These are phyloP conservation scores for Botrytis sinoallii DNA, from an alignment of 2,329 filamentous ascomycete species.

Conservation along the genomic window DNA sequence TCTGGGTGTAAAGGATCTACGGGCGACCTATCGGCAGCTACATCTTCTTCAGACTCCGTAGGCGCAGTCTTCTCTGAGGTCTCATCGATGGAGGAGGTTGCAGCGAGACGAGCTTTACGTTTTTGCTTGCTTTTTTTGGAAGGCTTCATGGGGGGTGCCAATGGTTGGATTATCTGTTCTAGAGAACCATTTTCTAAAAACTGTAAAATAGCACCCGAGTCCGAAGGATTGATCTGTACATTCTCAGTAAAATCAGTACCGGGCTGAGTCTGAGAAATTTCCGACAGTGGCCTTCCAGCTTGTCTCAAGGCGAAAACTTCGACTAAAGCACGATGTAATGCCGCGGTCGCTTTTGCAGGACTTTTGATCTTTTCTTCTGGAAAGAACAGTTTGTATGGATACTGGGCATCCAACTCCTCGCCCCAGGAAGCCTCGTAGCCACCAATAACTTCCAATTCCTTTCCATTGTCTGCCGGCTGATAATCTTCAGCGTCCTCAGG, in stretches of 20 bases:
- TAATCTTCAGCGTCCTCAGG: conserved; percentile 39
- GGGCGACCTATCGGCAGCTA: conserved; percentile 31
- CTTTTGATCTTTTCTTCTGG: conserved; percentile 39
- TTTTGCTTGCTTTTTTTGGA: conserved; percentile 15
- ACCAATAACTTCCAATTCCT: conserved; percentile 54
- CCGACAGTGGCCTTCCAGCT: conserved; percentile 39
- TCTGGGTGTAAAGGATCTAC: conserved; percentile 29
- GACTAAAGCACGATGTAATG: conserved; percentile 54
- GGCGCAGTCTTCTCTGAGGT: conserved; percentile 27
- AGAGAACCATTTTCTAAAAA: conserved; percentile 25
- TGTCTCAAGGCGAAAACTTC: conserved; percentile 51
- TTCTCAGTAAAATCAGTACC: conserved; percentile 27
- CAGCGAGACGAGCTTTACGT: conserved; percentile 7
- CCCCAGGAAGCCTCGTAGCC: conserved; percentile 44
- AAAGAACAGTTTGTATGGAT: conserved; percentile 44
- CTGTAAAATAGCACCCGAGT: conserved; percentile 26
- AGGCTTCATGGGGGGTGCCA: conserved; percentile 11
- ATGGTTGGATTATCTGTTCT: conserved; percentile 25
- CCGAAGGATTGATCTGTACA: conserved; percentile 32
- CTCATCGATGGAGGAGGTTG: conserved; percentile 23
- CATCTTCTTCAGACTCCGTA: conserved; percentile 34
- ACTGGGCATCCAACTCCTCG: conserved; percentile 38
- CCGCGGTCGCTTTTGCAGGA: conserved; percentile 39
- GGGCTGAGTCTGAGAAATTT: conserved; percentile 25
- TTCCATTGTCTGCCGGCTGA: conserved; percentile 47